A percentile compares a stretch with the other conserved stretches of the same genome.
phyloP scores from a whole-genome alignment of 805 yeast genomes.

The Schizosaccharomyces pombe region DNA sequence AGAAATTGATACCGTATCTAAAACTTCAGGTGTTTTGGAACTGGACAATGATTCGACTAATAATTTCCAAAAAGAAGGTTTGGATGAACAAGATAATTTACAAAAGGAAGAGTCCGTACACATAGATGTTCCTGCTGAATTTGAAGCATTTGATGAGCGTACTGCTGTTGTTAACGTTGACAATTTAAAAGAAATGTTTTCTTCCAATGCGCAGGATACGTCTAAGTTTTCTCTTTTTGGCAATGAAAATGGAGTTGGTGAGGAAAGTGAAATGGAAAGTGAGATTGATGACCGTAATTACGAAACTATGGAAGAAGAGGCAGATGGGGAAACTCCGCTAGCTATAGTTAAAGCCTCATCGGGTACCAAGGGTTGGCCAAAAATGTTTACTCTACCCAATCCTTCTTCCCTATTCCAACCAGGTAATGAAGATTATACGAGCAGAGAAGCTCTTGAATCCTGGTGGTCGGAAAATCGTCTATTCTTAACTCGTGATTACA shows the following conservation, averaged over 20 bases:
- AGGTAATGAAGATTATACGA: neutral
- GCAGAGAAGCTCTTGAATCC: neutral
- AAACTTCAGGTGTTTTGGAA: too few relatives aligned
- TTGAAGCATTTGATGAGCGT: neutral
- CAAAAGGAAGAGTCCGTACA: neutral
- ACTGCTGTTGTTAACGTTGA: neutral
- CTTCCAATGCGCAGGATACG: neutral
- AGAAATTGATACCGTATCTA: neutral
- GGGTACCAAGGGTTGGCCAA: neutral
- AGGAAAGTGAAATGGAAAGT: neutral
- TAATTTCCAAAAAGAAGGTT: too few relatives aligned
- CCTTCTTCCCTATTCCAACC: neutral
- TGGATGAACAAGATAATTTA: neutral
- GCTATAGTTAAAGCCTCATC: neutral
- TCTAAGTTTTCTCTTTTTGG: neutral
- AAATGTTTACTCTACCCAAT: neutral
- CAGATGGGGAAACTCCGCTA: neutral
- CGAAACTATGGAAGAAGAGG: neutral
- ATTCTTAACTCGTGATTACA: neutral
- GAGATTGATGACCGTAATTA: too few relatives aligned
- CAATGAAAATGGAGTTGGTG: neutral
- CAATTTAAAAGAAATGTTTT: neutral
- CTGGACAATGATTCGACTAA: too few relatives aligned
- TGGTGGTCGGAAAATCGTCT: slow-evolving; percentile 1
- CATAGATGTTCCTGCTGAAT: neutral